Evolutionary conservation across 306 rosid genomes (phyloP), one percentile per base, ranked within the genome.

Genomic region (Fragaria nilgerrensis): DNA sequence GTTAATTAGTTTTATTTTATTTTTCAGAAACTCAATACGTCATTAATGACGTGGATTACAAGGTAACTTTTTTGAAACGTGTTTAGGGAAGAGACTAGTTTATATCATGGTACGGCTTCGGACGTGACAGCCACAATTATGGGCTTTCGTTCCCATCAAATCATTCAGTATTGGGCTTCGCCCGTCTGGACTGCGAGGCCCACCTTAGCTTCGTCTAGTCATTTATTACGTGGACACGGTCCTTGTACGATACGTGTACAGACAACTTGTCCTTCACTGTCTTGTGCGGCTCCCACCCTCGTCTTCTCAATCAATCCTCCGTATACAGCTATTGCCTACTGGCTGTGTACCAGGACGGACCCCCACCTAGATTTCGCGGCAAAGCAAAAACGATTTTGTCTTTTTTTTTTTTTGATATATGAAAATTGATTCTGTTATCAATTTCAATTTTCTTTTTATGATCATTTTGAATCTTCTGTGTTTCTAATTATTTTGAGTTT

Each of bases 171-270:
- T 55, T 55, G 77, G 77, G 68, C 68, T 14, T 37, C 9, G 53
- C 47, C 12, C 47, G 47, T 10, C 3, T 43, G 47, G 65, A 22
- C 14, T 20, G 1, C 5, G 11, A 20, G n/a, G 49, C 17, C 66
- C 43, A 22, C 32, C 17, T 47, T 5, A 4, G 53, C 20, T 14
- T 15, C 50, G 5, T 14, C 50, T 8, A 41, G 23, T 53, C 75
- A 29, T 49, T 2, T 13, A 36, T 72, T 2, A 72, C 7, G 49
- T n/a, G 32, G 48, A 23, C 16, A 15, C n/a, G 0, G 7, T 53
- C 5, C 14, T 0, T 2, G 49, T n/a, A 10, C 76, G 76, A 72
- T n/a, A 72, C 66, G 76, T 72, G 36, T 53, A 72, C 49, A 32
- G 48, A 19, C 34, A 9, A 36, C 20, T 4, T 45, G 48, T 72